Conservation (phyloP, 176 grass and related monocot genomes). For the Aegilops umbellulata region DNA sequence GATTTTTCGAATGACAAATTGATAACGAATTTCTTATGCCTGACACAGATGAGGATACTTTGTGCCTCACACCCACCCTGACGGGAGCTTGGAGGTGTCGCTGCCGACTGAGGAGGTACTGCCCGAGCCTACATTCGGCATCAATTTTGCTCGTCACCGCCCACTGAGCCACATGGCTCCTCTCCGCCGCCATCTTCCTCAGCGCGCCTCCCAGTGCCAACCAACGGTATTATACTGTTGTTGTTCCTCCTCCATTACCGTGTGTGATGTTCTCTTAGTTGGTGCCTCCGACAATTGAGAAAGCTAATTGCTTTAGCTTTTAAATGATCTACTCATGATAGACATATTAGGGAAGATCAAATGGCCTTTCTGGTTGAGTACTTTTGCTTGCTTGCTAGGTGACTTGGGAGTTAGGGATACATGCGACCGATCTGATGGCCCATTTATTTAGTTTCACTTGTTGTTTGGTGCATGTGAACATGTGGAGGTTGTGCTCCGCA, state of each 20-base stretch:
- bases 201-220: conserved; percentile 51
- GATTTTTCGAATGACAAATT: too few species aligned
- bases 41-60: conserved; percentile 55
- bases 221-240: conserved; percentile 30
- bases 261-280: background rate
- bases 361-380: conserved; percentile 4
- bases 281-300: background rate
- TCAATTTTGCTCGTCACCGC: conserved; percentile 75
- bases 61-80: conserved; percentile 57
- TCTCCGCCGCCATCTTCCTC: conserved; percentile 65
- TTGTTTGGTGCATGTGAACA: conserved; percentile 14
- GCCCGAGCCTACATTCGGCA: conserved; percentile 64
- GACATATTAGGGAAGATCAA: conserved; percentile 10
- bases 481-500: conserved; percentile 31
- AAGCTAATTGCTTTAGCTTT: background rate
- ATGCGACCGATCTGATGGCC: background rate
- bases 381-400: conserved; percentile 29
- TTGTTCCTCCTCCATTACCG: background rate
- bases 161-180: conserved; percentile 66
- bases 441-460: conserved; percentile 25
- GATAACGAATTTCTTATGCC: too few species aligned
- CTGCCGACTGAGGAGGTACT: conserved; percentile 69
- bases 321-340: background rate
- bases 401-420: background rate
- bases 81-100: conserved; percentile 53